Evolutionary conservation across 2,329 filamentous ascomycete genomes (phyloP).

Genomic region (Grosmannia huntii): DNA sequence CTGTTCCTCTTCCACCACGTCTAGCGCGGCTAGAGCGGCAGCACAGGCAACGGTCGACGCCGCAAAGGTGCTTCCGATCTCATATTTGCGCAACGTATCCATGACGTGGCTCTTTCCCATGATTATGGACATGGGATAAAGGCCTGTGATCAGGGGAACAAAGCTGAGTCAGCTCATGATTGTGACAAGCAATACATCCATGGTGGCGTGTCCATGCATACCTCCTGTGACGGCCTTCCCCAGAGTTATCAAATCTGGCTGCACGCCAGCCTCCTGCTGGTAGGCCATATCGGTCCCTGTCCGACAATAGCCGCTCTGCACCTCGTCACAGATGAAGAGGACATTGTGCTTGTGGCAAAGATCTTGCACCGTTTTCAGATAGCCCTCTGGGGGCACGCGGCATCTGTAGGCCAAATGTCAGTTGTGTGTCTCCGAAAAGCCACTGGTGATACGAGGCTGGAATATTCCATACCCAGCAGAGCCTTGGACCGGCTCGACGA

Average conservation of each 20-base stretch:
- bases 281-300: conserved; percentile 2
- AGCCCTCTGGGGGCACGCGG: not conserved
- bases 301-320: conserved; percentile 3
- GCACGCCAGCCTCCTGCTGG: conserved; percentile 2
- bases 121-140: conserved; percentile 2
- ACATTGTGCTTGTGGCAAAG: conserved; percentile 3
- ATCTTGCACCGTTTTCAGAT: not conserved
- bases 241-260: not conserved
- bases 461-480: not conserved
- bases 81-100: not conserved
- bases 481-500: conserved; percentile 1
- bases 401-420: not conserved
- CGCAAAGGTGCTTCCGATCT: conserved; percentile 3
- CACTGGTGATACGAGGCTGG: too few species aligned
- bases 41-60: conserved; percentile 1
- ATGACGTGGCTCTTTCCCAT: conserved; percentile 2
- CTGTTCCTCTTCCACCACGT: conserved; percentile 2
- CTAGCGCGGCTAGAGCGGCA: not conserved
- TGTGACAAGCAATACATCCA: too few species aligned
- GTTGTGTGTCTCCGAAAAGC: not conserved
- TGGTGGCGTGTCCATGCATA: not conserved
- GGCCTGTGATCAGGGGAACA: not conserved
- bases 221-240: conserved; percentile 2
- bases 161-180: too few species aligned
- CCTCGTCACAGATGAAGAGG: conserved; percentile 13